Conservation (phyloP, 2,329 filamentous ascomycete species). For the Aspergillus japonicus region DNA sequence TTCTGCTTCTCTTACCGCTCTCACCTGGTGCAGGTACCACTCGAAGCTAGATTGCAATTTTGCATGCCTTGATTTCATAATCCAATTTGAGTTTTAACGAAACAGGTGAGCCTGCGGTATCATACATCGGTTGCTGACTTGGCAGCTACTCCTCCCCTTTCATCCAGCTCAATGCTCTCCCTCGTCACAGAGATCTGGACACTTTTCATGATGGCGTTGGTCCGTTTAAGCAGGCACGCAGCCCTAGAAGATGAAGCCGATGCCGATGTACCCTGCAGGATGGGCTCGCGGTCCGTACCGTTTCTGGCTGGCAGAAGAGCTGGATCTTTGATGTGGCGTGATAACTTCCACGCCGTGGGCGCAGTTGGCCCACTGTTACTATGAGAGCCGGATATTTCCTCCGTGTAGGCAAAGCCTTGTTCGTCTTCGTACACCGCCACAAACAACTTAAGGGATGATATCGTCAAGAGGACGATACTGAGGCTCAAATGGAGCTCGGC, state of each 20-base stretch:
- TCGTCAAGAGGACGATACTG: slow-evolving; percentile 43
- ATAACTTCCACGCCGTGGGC: not conserved
- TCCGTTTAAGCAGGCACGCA: not conserved
- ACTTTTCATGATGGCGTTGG: slow-evolving; percentile 12
- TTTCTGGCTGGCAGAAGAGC: not conserved
- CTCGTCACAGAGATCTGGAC: slow-evolving; percentile 17
- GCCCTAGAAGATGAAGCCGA: not conserved
- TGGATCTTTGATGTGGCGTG: not conserved
- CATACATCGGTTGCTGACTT: not conserved
- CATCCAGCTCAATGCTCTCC: slow-evolving; percentile 6
- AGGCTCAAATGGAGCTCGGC: slow-evolving; percentile 45
- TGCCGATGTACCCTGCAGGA: not conserved
- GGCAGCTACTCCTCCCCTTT: not conserved
- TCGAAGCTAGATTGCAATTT: no score
- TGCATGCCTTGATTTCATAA: no score
- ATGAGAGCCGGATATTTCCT: slow-evolving; percentile 14
- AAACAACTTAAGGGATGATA: slow-evolving; percentile 48
- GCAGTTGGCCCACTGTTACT: not conserved
- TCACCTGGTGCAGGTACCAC: no score
- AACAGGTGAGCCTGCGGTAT: no score
- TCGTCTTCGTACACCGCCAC: slow-evolving; percentile 37
- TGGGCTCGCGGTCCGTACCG: not conserved
- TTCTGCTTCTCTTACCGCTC: no score
- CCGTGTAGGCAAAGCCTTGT: slow-evolving; percentile 25
- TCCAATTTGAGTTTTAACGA: no score